Evolutionary conservation across 768 basidiomycete genomes (phyloP), one percentile per base, ranked within the genome.

Genomic region (Lactarius deliciosus): DNA sequence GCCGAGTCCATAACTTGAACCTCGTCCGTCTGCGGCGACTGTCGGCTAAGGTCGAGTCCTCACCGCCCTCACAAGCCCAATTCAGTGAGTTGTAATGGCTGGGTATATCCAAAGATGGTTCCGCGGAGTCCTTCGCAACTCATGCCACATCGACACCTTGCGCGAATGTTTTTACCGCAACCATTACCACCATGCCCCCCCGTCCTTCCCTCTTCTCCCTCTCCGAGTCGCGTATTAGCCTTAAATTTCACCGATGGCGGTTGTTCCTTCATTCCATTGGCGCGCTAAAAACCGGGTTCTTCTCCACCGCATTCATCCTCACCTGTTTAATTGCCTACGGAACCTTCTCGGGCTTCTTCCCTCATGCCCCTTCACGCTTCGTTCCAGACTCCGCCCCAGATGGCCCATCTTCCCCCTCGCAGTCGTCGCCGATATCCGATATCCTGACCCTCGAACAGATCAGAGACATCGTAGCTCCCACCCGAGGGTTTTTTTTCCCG

Each of bases 401-500:
- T 5, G 32, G 47, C 1, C 10, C 43, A 65, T 5, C 54, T 1
- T 16, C n/a, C 4, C 32, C 60, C 1, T 55, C 40, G 47, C 53
- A 67, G 3, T 41, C 55, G 5, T 2, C 3, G 5, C 38, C 28
- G 15, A 22, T 30, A 25, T 11, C 53, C 18, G 41, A 70, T 20
- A 43, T 74, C 47, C 67, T 75, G 64, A 74, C 73, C 55, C 71
- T 77, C 41, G 73, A 79, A 34, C 72, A 74, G 30, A 62, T 82
- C 18, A 72, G 68, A 50, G 73, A 71, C 34, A 72, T 80, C 30
- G 76, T 81, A 1, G 60, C 73, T n/a, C 67, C 73, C 16, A 80
- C 81, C 1, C 73, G 77, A 58, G 81, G 81, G 74, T 62, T 82
- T 79, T 68, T 68, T 75, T 40, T 16, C 76, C 22, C 76, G 82